Evolutionary conservation across 2,329 filamentous ascomycete genomes (phyloP), one percentile per base, ranked within the genome.

Genomic region (Diaporthe vexans): DNA sequence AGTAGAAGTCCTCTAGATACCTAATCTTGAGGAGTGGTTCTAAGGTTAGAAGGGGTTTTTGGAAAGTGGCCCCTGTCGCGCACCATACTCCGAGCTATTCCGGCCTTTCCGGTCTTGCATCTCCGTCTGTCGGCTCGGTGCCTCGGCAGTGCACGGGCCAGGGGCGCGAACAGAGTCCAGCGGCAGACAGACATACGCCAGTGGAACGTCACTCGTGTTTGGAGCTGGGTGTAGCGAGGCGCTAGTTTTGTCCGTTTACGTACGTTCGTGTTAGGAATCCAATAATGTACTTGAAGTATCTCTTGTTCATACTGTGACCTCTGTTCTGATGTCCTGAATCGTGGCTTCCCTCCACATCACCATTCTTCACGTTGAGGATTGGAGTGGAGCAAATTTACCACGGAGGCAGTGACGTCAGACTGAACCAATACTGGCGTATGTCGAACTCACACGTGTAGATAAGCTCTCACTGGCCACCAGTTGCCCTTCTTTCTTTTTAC

Each of bases 81-180:
- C n/a, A n/a, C n/a, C n/a, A n/a, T n/a, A n/a, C n/a, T n/a, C 63
- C 63, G 48, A 21, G 63, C 63, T 37, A 67, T 37, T 52, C 63
- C 63, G 63, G 63, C 24, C 46, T 26, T 24, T 17, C 63, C 63
- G 63, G 63, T 4, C n/a, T n/a, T 52, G 46, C 63, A 52, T 37
- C 63, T 67, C 63, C 63, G 63, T 52, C 9, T 33, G 61, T 52
- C 46, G 63, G 46, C 63, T 67, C 46, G 61, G 61, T 52, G 46
- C 3, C 61, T 67, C 63, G 46, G 63, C 21, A 26, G 46, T 52
- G 46, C 61, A 35, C 13, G 29, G 63, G 2, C 29, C 29, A 37
- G 21, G 43, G 3, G 3, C 29, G 1, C 35, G 35, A 11, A 11
- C 35, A 37, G 10, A 37, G 11, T n/a, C n/a, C n/a, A n/a, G n/a